These are phyloP conservation scores for Ampelomyces quisqualis DNA, from an alignment of 2,329 filamentous ascomycete species.

Conservation along the genomic window DNA sequence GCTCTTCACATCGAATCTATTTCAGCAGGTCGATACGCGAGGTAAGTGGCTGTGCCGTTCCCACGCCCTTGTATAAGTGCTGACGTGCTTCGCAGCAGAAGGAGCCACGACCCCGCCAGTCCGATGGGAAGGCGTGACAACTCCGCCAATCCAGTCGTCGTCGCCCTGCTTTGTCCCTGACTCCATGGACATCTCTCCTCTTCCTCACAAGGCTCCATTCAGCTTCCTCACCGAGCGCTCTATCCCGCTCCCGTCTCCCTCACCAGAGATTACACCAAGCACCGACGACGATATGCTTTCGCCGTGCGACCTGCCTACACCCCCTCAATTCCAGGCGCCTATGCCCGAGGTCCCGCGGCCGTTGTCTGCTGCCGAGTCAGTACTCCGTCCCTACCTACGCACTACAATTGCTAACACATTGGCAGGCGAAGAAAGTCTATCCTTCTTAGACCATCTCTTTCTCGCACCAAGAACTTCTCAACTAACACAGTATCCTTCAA, in stretches of 20 bases:
- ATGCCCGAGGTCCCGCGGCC: constrained; percentile 38
- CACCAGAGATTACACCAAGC: constrained; percentile 56
- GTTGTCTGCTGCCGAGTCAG: constrained; percentile 42
- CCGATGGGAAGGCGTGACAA: constrained; percentile 69
- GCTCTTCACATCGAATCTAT: constrained; percentile 74
- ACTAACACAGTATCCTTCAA: constrained; percentile 65
- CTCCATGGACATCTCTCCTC: constrained; percentile 88
- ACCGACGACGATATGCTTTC: constrained; percentile 50
- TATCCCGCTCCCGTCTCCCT: constrained; percentile 69
- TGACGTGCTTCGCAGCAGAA: constrained; percentile 38
- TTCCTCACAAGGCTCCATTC: constrained; percentile 78
- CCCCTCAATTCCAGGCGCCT: constrained; percentile 27
- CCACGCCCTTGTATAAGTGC: constrained; percentile 23
- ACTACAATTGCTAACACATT: constrained; percentile 20
- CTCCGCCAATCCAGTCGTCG: constrained; percentile 80
- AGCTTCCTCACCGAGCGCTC: constrained; percentile 61
- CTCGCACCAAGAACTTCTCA: constrained; percentile 72
- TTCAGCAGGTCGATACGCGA: constrained; percentile 58
- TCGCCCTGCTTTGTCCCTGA: constrained; percentile 73
- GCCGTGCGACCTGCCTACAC: constrained; percentile 35
- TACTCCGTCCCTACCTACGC: constrained; percentile 6
- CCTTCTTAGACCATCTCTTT: constrained; percentile 71
- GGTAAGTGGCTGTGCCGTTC: constrained; percentile 53
- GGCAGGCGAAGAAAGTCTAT: constrained; percentile 43
- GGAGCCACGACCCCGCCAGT: constrained; percentile 49